Conservation (phyloP, 2,329 filamentous ascomycete genomes). For the Aspergillus proliferans region DNA sequence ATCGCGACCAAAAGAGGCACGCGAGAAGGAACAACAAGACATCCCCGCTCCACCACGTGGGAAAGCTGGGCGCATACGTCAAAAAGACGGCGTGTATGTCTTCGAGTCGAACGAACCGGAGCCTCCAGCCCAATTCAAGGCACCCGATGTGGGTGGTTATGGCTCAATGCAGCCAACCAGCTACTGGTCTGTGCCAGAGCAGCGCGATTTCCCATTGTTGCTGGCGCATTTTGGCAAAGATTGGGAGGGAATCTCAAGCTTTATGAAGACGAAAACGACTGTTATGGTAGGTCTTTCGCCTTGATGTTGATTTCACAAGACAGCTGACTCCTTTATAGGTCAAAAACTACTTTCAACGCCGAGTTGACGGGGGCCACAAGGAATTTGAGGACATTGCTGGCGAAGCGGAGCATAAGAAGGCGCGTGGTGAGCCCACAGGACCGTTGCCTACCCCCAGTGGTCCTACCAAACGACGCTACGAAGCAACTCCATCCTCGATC, state of each 20-base stretch:
- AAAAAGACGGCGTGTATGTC: slow-evolving; percentile 29
- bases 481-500: slow-evolving; percentile 38
- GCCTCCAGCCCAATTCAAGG: slow-evolving; percentile 13
- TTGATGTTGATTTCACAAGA: not conserved
- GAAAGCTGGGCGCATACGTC: slow-evolving; percentile 23
- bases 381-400: slow-evolving; percentile 39
- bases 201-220: slow-evolving; percentile 41
- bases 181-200: slow-evolving; percentile 49
- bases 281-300: slow-evolving; percentile 39
- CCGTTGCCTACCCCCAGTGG: slow-evolving; percentile 39
- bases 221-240: slow-evolving; percentile 44
- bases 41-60: slow-evolving; percentile 13
- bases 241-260: slow-evolving; percentile 44
- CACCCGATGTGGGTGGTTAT: slow-evolving; percentile 25
- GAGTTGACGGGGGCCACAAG: slow-evolving; percentile 38
- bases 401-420: slow-evolving; percentile 40
- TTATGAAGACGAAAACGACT: slow-evolving; percentile 48
- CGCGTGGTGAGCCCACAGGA: slow-evolving; percentile 39
- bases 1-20: slow-evolving; percentile 21
- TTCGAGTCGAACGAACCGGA: slow-evolving; percentile 32
- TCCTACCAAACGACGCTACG: slow-evolving; percentile 44
- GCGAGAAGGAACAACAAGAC: slow-evolving; percentile 20
- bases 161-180: slow-evolving; percentile 41
- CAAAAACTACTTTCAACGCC: slow-evolving; percentile 45
- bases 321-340: slow-evolving; percentile 26